These are phyloP conservation scores for Hyphopichia khmerensis DNA, from an alignment of 1,139 yeast genomes.

Conservation along the genomic window DNA sequence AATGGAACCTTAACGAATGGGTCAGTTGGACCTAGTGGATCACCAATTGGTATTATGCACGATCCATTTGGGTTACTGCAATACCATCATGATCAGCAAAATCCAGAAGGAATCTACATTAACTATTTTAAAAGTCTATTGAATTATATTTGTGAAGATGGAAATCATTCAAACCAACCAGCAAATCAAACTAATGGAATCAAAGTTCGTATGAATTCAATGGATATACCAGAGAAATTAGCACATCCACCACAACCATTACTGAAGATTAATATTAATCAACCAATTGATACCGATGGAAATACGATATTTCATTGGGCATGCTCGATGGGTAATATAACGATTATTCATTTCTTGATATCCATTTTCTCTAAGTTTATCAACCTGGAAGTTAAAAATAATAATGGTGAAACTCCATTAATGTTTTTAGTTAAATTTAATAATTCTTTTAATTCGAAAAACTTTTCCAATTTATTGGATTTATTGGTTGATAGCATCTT, in stretches of 20 bases:
- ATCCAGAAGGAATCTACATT: constrained; percentile 22
- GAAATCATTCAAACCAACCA: constrained; percentile 1
- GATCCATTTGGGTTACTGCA: constrained; percentile 27
- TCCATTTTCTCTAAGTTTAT: constrained; percentile 40
- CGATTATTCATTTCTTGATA: constrained; percentile 71
- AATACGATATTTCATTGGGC: constrained; percentile 97
- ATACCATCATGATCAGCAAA: constrained; percentile 16
- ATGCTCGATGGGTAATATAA: constrained; percentile 79
- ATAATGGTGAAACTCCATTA: constrained; percentile 82
- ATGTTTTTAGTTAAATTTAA: constrained; percentile 88
- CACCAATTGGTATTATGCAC: constrained; percentile 4
- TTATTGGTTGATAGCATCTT: constrained; percentile 74
- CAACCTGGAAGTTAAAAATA: constrained; percentile 64
- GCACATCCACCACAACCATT: constrained; percentile 44
- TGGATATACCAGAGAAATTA: constrained; percentile 31
- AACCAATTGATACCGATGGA: constrained; percentile 89
- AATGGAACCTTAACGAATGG: not conserved
- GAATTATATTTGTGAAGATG: constrained; percentile 40
- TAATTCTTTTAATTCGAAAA: constrained; percentile 74
- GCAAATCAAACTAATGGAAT: not conserved
- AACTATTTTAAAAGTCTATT: constrained; percentile 40
- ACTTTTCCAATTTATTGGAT: constrained; percentile 73
- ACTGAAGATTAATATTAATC: constrained; percentile 60
- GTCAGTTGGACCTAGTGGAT: not conserved
- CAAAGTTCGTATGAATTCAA: constrained; percentile 2